phyloP scores from a whole-genome alignment of 192 early-diverging fungal species.

The Coemansia sp. region DNA sequence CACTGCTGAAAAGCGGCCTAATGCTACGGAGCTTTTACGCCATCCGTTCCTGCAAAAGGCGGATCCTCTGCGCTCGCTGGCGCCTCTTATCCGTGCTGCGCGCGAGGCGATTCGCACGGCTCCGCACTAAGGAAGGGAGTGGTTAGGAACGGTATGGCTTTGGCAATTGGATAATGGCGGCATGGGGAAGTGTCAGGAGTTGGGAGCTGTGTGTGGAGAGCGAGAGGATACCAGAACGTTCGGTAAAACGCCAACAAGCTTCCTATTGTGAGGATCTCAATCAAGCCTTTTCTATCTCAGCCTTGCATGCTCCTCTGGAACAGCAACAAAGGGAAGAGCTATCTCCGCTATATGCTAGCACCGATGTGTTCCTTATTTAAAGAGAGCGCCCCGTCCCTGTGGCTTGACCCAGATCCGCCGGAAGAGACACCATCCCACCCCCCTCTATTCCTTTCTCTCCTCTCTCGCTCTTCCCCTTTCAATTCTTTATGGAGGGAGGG shows the following conservation, averaged over 20 bases:
- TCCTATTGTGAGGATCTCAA: too few species aligned
- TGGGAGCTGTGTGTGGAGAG: not conserved
- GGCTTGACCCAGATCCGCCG: too few species aligned
- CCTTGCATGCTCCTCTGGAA: too few species aligned
- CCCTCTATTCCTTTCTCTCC: not conserved
- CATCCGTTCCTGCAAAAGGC: conserved; percentile 87
- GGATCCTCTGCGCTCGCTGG: conserved; percentile 76
- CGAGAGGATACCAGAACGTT: not conserved
- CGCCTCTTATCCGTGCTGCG: conserved; percentile 78
- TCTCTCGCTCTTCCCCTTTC: not conserved
- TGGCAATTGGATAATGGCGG: not conserved
- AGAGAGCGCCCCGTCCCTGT: not conserved
- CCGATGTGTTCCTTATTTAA: not conserved
- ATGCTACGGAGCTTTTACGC: conserved; percentile 73
- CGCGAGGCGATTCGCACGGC: conserved; percentile 59
- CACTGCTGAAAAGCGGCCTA: conserved; percentile 76
- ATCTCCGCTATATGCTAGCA: not conserved
- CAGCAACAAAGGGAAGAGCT: not conserved
- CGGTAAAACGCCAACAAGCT: not conserved
- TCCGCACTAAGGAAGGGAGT: conserved; percentile 25
- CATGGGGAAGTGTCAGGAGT: not conserved
- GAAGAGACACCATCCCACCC: not conserved
- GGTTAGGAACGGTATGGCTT: not conserved
- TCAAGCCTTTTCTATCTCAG: too few species aligned
- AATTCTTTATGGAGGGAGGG: too few species aligned